Conservation (phyloP, 2,329 filamentous ascomycete genomes). For the Emergomyces africanus region DNA sequence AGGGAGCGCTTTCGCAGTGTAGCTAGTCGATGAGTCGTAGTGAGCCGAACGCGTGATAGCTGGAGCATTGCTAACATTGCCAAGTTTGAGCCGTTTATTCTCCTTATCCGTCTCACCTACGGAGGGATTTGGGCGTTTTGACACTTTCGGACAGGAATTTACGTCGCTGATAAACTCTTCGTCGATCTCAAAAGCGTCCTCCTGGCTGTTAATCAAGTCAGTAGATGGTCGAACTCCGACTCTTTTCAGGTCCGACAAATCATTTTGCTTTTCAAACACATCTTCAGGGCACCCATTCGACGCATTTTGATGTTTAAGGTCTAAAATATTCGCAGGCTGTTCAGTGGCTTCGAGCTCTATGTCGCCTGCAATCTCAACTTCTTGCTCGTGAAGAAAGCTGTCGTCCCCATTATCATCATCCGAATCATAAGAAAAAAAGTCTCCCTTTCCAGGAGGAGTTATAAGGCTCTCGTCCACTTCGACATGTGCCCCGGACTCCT, state of each 20-base stretch:
- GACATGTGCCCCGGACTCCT: constrained; percentile 21
- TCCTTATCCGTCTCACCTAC: background rate
- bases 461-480: constrained; percentile 55
- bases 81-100: constrained; percentile 5
- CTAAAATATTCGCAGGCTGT: background rate
- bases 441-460: constrained; percentile 32
- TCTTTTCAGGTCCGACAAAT: constrained; percentile 16
- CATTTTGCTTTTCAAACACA: constrained; percentile 6
- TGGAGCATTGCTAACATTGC: background rate
- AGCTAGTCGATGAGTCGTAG: background rate
- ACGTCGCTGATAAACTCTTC: constrained; percentile 18
- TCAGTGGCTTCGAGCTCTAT: constrained; percentile 9
- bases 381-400: background rate
- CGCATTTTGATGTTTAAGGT: background rate
- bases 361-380: constrained; percentile 7
- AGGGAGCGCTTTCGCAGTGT: background rate
- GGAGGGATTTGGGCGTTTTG: constrained; percentile 9
- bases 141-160: constrained; percentile 13
- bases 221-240: constrained; percentile 18
- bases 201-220: constrained; percentile 13
- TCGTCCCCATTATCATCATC: constrained; percentile 16
- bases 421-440: constrained; percentile 27
- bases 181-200: constrained; percentile 24
- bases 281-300: background rate
- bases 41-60: background rate